These are phyloP conservation scores for Penicillium roqueforti DNA, from an alignment of 495 filamentous ascomycete species.

Conservation along the genomic window DNA sequence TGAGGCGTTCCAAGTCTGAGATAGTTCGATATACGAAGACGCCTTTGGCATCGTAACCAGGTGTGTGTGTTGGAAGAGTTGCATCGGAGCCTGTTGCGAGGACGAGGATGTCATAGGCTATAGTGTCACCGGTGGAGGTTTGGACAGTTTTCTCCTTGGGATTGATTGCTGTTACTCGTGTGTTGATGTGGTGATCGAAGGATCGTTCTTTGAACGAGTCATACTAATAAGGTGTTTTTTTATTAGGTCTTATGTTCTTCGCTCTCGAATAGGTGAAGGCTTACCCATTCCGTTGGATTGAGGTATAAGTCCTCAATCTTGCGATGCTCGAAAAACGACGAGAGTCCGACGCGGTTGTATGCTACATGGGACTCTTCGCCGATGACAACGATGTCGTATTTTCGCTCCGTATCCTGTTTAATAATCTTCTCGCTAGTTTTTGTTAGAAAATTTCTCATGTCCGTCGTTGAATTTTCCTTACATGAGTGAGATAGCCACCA, in stretches of 20 bases:
- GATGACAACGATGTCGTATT: constrained; percentile 85
- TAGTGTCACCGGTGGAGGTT: constrained; percentile 64
- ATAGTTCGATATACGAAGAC: constrained; percentile 96
- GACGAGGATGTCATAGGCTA: constrained; percentile 85
- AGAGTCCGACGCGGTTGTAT: constrained; percentile 95
- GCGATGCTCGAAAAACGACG: constrained; percentile 87
- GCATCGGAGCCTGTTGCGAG: constrained; percentile 92
- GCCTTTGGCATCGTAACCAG: constrained; percentile 78
- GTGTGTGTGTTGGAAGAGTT: constrained; percentile 72
- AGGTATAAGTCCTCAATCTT: constrained; percentile 87
- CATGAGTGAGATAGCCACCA: constrained; percentile 96
- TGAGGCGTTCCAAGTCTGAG: constrained; percentile 76
- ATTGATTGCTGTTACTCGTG: constrained; percentile 68
- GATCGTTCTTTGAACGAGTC: constrained; percentile 55
- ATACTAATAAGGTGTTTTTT: constrained; percentile 36
- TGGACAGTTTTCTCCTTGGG: constrained; percentile 59
- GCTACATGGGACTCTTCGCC: constrained; percentile 90
- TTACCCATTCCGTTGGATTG: constrained; percentile 84
- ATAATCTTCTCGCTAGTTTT: constrained; percentile 76
- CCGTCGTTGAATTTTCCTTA: constrained; percentile 36
- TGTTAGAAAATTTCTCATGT: neutral
- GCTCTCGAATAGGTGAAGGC: constrained; percentile 13
- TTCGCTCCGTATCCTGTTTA: constrained; percentile 74
- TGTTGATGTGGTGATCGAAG: constrained; percentile 81
- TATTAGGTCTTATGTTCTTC: neutral